Evolutionary conservation across 768 basidiomycete genomes (phyloP), one percentile per base, ranked within the genome.

Genomic region (Bullera alba): DNA sequence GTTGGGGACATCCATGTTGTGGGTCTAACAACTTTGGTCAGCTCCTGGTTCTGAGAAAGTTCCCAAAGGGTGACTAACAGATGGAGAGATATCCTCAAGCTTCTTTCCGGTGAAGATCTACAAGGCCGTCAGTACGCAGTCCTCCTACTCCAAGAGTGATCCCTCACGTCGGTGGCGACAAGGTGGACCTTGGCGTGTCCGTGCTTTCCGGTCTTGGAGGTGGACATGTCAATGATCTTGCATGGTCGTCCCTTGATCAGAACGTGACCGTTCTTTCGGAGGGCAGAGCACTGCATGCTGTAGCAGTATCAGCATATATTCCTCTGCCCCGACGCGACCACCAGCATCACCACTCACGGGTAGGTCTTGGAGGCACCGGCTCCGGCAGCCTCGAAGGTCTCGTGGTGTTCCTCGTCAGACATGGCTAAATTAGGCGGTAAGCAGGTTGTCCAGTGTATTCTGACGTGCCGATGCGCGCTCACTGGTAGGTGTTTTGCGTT

Each of bases 1-100:
- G 77, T 95, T 87, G 74, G 93, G 93, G 68, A 95, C 93, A 63
- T 96, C 92, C 88, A 99, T 91, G 80, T 99, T 99, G 82, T 99
- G 95, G 74, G 93, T 99, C 71, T 90, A 75, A 90, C 87, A 80
- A 88, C 26, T 57, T 22, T 23, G 16, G 45, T 17, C 46, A 56
- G 16, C 42, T 54, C 52, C n/a, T 26, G 30, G 29, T 22, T 34
- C 37, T 17, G 12, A 6, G 12, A 37, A 46, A 29, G 4, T 34
- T 14, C 27, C 10, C 16, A 23, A 29, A 21, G 35, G 12, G 37
- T 29, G 14, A 42, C 57, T 37, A 15, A 60, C 43, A 43, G 64
- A 70, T 41, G 71, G 58, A 36, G 58, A 57, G 54, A 61, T 60
- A 78, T 83, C 75, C 66, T 85, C 92, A 76, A 91, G 68, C 80